phyloP scores from a whole-genome alignment of 371 early-diverging fungal species.

The Mucor lusitanicus region DNA sequence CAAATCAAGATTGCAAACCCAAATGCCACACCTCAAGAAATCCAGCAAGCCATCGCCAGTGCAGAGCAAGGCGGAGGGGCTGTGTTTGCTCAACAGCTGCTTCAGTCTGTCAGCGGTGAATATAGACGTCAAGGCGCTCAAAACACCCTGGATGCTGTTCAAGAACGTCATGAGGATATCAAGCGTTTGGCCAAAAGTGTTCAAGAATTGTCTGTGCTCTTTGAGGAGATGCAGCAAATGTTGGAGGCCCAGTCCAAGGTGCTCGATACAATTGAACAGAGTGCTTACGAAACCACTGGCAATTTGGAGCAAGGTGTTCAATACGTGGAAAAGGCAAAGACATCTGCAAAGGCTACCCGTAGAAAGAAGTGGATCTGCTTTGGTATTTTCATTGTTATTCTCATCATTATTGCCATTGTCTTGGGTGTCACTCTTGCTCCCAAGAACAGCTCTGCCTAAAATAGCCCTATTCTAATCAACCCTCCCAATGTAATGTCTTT shows the following conservation, averaged over 20 bases:
- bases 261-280: slow-evolving; percentile 41
- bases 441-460: neutral
- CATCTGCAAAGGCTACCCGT: slow-evolving; percentile 39
- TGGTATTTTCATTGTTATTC: slow-evolving; percentile 41
- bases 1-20: slow-evolving; percentile 55
- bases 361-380: slow-evolving; percentile 57
- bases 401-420: slow-evolving; percentile 47
- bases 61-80: slow-evolving; percentile 48
- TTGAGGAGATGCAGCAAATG: slow-evolving; percentile 49
- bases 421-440: slow-evolving; percentile 17
- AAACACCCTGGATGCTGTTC: slow-evolving; percentile 48
- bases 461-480: slow-evolving; percentile 3
- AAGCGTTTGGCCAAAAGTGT: slow-evolving; percentile 46
- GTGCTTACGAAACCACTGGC: slow-evolving; percentile 33
- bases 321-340: slow-evolving; percentile 36
- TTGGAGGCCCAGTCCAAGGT: slow-evolving; percentile 47
- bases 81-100: slow-evolving; percentile 50
- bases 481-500: neutral
- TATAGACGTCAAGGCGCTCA: slow-evolving; percentile 46
- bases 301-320: slow-evolving; percentile 39
- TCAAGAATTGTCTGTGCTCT: slow-evolving; percentile 43
- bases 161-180: slow-evolving; percentile 56
- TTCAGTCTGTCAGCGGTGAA: slow-evolving; percentile 40
- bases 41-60: slow-evolving; percentile 43
- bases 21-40: slow-evolving; percentile 46